Evolutionary conservation across 1,139 yeast genomes (phyloP), one percentile per base, ranked within the genome.

Genomic region (Casaregolazyma suthepensis): DNA sequence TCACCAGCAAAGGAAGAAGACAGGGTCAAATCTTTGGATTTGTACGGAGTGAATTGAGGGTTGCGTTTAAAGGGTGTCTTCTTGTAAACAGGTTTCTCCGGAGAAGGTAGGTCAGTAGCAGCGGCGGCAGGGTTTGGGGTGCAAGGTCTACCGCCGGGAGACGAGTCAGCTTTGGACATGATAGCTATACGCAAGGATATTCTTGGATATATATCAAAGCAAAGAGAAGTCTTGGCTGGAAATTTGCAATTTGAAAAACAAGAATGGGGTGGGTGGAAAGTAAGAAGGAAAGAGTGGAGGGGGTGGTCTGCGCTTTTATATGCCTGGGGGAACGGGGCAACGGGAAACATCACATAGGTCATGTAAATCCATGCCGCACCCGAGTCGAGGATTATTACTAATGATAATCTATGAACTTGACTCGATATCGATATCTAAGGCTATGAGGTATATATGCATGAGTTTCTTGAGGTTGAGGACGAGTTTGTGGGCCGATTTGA

Each of bases 81-180:
- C 42, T 43, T 45, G n/a, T 52, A 48, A 17, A 47, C 51, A 15
- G 38, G 53, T 26, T 50, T 50, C 29, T 49, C 52, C 35, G 49
- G 38, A 29, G 31, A n/a, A 40, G 43, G 2, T 31, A 13, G 22
- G 6, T 35, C 40, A 35, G 40, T 15, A 35, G 6, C 17, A 35
- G n/a, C n/a, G n/a, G 40, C 17, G 13, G 17, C 40, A 6, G 31
- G 10, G 5, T 35, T 35, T 3, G 40, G 40, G 7, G 40, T 35
- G 40, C 40, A 35, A 15, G 40, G 40, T 5, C 40, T 35, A 35
- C 40, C 40, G 9, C 13, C 40, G 13, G 17, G n/a, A 35, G 40
- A 35, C 40, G 9, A 2, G 40, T 35, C 40, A 35, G 40, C 40
- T 35, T 35, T 35, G 17, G 40, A 35, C 40, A 35, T 35, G 40